Base-by-base conservation (phyloP, 768 basidiomycete genomes). In the Termitomyces sp. region DNA sequence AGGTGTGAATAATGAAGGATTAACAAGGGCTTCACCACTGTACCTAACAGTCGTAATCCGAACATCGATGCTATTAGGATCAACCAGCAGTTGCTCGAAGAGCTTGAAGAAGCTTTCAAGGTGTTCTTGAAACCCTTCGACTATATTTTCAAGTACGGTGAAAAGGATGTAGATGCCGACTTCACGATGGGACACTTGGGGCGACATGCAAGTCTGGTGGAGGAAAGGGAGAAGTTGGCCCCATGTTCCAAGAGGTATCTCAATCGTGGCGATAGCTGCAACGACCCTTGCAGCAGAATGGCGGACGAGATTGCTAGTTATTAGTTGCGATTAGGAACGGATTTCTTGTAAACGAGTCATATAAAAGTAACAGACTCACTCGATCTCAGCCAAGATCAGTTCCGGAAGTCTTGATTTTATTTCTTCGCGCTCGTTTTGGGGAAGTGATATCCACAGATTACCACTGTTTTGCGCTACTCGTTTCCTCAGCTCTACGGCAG, bases 401-500 rank as follows among this genome's bases (percentile, higher is more conserved):
- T 90, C 80, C 16, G 95, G 89, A 54, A 98, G 74, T 67, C 89
- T 86, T 57, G 74, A 74, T 78, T 98, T 99, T 75, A 99, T 93
- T 71, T 89, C 81, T 63, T 86, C 80, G 44, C 96, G 88, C 61
- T 88, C 78, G 40, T 79, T 76, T 69, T 82, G 81, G 38, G 84
- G 74, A 32, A 93, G 80, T 57, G 82, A 77, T 20, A 84, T 77
- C 97, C 97, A 99, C 35, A 95, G 74, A 70, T 82, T 84, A 52
- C 89, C 90, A 64, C 88, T 91, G 67, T 88, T 88, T 70, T 86
- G 82, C 30, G 81, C 72, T 61, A 98, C 84, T 59, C 96, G 91
- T 80, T 99, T 99, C 66, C 96, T 84, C 71, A 98, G 81, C 75
- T 99, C 97, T 57, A 98, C 95, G 8, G 95, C 95, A 50, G 95